phyloP scores from a whole-genome alignment of 768 basidiomycete species.

The Lentinus brumalis region DNA sequence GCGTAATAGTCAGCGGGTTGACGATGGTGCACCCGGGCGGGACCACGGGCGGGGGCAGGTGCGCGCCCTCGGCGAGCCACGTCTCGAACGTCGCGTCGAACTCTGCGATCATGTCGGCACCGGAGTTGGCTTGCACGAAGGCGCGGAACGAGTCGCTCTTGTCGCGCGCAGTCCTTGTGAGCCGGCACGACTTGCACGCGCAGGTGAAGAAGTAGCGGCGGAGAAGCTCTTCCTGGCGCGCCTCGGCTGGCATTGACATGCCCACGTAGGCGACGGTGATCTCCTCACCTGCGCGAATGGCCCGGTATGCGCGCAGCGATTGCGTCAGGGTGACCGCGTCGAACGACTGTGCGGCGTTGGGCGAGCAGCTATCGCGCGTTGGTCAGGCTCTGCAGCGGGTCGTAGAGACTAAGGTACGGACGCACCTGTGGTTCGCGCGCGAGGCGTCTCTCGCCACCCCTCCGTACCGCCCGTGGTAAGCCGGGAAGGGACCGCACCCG shows the following conservation, averaged over 20 bases:
- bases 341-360: neutral
- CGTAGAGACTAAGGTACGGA: neutral
- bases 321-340: neutral
- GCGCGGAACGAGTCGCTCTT: no score
- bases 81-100: neutral
- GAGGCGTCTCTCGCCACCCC: neutral
- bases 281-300: conserved; percentile 5
- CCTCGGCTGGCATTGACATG: no score
- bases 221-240: neutral
- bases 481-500: neutral
- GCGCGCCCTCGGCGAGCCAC: neutral
- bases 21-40: no score
- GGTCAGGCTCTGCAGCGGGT: neutral
- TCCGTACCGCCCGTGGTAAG: neutral
- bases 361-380: neutral
- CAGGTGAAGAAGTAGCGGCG: neutral
- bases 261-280: neutral
- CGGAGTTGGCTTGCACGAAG: neutral
- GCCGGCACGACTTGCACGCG: neutral
- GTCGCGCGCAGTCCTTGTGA: neutral
- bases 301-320: neutral
- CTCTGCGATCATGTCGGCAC: neutral
- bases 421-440: neutral
- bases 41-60: neutral
- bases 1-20: neutral